A percentile compares a stretch with the other conserved stretches of the same genome.
phyloP scores from a whole-genome alignment of 2,329 filamentous ascomycete genomes.

The Stachybotrys echinatus region DNA sequence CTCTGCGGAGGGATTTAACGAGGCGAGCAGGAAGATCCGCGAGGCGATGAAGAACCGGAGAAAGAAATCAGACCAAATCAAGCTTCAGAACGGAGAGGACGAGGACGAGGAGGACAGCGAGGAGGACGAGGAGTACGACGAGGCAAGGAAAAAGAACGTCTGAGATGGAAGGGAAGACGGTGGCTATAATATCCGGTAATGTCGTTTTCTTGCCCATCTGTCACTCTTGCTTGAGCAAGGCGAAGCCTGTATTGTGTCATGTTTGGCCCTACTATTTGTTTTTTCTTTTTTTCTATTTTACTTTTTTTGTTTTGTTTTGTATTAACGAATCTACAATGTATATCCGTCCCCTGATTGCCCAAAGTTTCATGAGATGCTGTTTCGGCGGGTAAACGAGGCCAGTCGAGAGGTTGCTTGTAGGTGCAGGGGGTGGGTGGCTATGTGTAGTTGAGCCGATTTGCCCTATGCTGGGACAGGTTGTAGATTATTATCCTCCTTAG shows the following conservation, averaged over 20 bases:
- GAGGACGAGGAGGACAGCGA: constrained; percentile 28
- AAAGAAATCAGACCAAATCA: constrained; percentile 42
- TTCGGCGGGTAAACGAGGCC: background rate
- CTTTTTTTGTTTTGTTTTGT: background rate
- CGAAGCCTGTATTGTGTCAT: background rate
- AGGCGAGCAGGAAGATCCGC: constrained; percentile 78
- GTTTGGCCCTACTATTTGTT: background rate
- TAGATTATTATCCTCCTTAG: too few relatives aligned
- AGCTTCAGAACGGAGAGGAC: constrained; percentile 27
- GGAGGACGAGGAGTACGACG: constrained; percentile 36
- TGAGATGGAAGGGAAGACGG: constrained; percentile 8
- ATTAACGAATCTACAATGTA: too few relatives aligned
- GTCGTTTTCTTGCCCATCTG: background rate
- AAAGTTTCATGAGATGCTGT: background rate
- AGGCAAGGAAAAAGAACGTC: constrained; percentile 36
- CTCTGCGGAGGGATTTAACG: constrained; percentile 67
- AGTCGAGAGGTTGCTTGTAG: background rate
- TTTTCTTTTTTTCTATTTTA: background rate
- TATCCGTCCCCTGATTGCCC: background rate
- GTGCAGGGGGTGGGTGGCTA: background rate
- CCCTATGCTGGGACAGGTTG: too few relatives aligned
- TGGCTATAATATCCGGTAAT: background rate
- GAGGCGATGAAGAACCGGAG: constrained; percentile 71
- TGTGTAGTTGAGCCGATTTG: too few relatives aligned
- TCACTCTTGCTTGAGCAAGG: background rate